Evolutionary conservation across 116 monocot species (phyloP), one percentile per base, ranked within the genome.

Genomic region (Cymodocea nodosa): DNA sequence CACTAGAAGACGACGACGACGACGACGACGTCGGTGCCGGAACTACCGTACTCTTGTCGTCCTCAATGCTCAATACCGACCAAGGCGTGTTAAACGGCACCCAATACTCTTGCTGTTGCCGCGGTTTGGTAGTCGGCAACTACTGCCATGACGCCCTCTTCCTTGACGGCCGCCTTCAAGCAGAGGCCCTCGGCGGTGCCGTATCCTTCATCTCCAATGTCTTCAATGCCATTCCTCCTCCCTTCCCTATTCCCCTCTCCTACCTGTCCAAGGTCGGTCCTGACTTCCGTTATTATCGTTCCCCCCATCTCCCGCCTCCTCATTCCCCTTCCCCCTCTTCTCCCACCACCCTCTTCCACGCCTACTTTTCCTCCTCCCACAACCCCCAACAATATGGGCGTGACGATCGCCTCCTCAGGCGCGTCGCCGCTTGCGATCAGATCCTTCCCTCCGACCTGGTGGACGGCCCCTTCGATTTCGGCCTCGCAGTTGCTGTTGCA

Each of bases 131-230:
- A 51, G 85, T 87, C 23, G 95, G 95, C 2, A 90, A 78, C 77
- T 87, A 85, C 81, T 90, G 87, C 81, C 95, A 95, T 79, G 95
- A 95, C 73, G 85, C 90, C 56, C 75, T 87, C 74, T 81, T 79
- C 69, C 79, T 77, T 40, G 87, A 82, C 70, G 87, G 80, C 60
- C 50, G 35, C 16, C 23, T 77, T 59, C 22, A 83, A 24, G 77
- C 70, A 3, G 70, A 83, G 65, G 68, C 72, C 58, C 90, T 90
- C 62, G 95, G 95, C 40, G 95, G 90, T 23, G 87, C 95, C 23
- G 81, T 72, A 30, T 74, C 95, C 58, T 95, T 95, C 72, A 64
- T 90, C 68, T 83, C 87, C 68, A 90, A 87, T 76, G 83, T 90
- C 50, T 73, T 95, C 76, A 71, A 84, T 69, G 56, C 77, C 74